Base-by-base conservation (phyloP, 257 asterid species). In the Perilla frutescens region DNA sequence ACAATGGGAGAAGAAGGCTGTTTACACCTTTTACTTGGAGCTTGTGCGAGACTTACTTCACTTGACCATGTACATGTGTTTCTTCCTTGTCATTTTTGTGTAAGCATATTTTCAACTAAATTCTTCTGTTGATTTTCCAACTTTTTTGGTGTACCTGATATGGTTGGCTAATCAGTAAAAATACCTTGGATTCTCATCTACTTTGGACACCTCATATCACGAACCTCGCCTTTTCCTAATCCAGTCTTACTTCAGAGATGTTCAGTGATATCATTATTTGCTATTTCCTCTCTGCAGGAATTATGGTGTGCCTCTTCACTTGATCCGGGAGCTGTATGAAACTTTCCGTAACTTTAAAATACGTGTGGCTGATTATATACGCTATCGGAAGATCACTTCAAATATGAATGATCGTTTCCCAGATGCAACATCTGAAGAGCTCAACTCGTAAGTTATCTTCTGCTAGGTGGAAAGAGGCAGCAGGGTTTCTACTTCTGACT, bases 1-100 rank as follows among this genome's bases (percentile, higher is more conserved):
- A 53, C 99, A 94, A 72, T 94, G 99, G 99, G 99, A 94, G 81
- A 87, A 72, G 71, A 94, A 90, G 84, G 92, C 97, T 84, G 99
- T 94, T 79, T 94, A 82, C 84, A 94, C 96, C 77, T 94, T 94
- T 71, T 90, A 91, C 87, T 79, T 94, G 90, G 98, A 94, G 81
- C 97, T 94, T 76, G 71, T 90, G 26, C 87, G 90, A 13, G 97
- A 94, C 87, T 82, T 94, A 79, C 89, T 94, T 73, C 99, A 91
- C 83, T 85, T 94, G 89, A 90, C 97, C 74, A 80, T 94, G 90
- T 94, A 94, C 82, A 86, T 94, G 81, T 91, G 97, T 82, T 94
- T 94, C 96, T 94, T 94, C 87, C 85, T 94, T 62, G 97, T 84
- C 81, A 90, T 94, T 75, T 94, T 91, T 68, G 88, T 91, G 99